Percentiles rank a stretch among this genome's conserved stretches.
Evolutionary conservation across 345 rosid species (phyloP).

Genomic region (Gossypium bickii): DNA sequence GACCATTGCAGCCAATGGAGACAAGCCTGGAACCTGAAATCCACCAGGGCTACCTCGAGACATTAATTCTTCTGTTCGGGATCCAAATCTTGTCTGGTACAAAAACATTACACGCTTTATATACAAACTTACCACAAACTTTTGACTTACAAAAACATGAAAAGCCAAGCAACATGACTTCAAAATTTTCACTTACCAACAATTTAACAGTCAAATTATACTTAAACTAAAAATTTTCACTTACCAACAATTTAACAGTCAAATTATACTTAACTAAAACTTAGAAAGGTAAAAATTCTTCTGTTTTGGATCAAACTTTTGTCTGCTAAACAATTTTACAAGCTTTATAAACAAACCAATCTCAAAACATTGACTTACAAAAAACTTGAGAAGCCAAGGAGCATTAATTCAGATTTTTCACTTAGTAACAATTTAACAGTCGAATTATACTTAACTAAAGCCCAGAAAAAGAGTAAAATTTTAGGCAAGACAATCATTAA

Average conservation of each 20-base stretch:
- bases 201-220: neutral
- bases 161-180: neutral
- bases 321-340: conserved; percentile 23
- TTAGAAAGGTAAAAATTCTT: neutral
- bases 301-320: conserved; percentile 14
- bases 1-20: neutral
- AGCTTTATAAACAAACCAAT: neutral
- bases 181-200: neutral
- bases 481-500: neutral
- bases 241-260: neutral
- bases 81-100: conserved; percentile 26
- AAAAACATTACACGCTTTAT: conserved; percentile 1
- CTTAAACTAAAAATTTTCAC: neutral
- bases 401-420: neutral
- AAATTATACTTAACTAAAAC: neutral
- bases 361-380: neutral
- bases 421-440: neutral
- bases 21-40: conserved; percentile 12
- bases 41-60: neutral
- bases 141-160: neutral
- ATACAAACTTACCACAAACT: neutral
- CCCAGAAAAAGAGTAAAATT: too few species aligned
- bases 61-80: neutral
- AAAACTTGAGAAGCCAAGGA: neutral
- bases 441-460: neutral